phyloP scores from a whole-genome alignment of 148 eudicot species.

The Heliamphora exappendiculata region DNA sequence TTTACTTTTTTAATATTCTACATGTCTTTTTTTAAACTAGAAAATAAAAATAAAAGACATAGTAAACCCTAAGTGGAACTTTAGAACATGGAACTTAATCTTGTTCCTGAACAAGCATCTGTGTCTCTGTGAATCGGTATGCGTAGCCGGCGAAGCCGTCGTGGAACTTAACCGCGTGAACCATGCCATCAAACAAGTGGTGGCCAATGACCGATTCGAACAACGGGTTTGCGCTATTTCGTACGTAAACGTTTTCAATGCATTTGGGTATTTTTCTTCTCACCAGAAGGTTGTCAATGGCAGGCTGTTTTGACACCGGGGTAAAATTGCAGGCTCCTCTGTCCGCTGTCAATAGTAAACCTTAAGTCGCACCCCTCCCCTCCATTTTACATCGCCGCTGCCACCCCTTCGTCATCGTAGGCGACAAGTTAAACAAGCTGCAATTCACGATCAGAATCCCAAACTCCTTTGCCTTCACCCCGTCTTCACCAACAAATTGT shows the following conservation, averaged over 20 bases:
- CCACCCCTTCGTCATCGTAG: no score
- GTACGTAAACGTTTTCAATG: constrained; percentile 43
- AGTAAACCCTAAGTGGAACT: no score
- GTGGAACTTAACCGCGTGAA: constrained; percentile 42
- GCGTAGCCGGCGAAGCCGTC: constrained; percentile 25
- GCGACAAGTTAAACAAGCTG: no score
- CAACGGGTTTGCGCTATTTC: constrained; percentile 65
- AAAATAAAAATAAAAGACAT: no score
- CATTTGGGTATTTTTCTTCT: constrained; percentile 40
- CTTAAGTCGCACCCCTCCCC: no score
- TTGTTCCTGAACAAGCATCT: constrained; percentile 19
- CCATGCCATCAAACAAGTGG: constrained; percentile 70
- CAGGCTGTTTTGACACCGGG: constrained; percentile 54
- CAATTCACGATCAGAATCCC: no score
- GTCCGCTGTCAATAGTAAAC: no score
- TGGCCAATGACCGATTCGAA: constrained; percentile 48
- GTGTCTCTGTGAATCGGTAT: constrained; percentile 27
- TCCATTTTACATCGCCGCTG: no score
- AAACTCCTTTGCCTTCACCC: no score
- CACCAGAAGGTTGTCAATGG: constrained; percentile 27
- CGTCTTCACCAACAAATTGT: no score
- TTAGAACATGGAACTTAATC: constrained; percentile 11
- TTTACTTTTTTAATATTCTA: no score
- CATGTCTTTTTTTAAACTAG: no score
- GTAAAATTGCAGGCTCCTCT: constrained; percentile 62